Base-by-base conservation (phyloP, 2,329 filamentous ascomycete genomes). In the Fusarium pseudonygamai region DNA sequence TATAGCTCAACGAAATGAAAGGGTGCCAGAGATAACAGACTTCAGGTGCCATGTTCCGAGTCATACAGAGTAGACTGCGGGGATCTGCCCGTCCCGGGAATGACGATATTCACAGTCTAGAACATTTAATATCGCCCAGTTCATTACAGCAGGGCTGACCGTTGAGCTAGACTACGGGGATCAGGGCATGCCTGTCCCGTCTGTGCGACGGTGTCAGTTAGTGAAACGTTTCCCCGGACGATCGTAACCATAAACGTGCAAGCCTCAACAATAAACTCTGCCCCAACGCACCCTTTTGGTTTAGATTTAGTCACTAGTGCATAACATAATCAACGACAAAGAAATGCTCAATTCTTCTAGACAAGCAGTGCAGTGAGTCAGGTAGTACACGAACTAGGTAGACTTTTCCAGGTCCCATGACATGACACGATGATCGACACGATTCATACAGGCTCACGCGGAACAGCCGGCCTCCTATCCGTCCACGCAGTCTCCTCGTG, bases 391-490 rank as follows among this genome's bases (percentile, higher is more conserved):
- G 3, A 7, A 30, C 5, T 14, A 28, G 16, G 36, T 30, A 40
- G 30, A 40, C 34, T 45, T 45, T 45, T 32, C 22, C 16, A 57
- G 36, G 36, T 26, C 46, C 28, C 28, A 32, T 8, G 9, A 24
- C 14, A 30, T 20, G 22, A 32, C 20, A 45, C 28, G 16, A 45
- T 28, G 30, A 58, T 58, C 30, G 24, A 50, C 56, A 24, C 3
- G 5, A 6, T 45, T 49, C 24, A 70, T 7, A 71, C 67, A 30
- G 68, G 49, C 20, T 70, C 55, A 7, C 26, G 39, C 14, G 55
- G 67, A 18, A 55, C 42, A 26, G 42, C 56, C 11, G 68, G 36
- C 5, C 52, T 60, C 18, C 47, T 66, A n/a, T 47, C 67, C 16
- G 45, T 34, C 26, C 60, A 70, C 6, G 45, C 30, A 18, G 30